These are phyloP conservation scores for Periconia sp. DNA, from an alignment of 2,329 filamentous ascomycete genomes.

Conservation along the genomic window DNA sequence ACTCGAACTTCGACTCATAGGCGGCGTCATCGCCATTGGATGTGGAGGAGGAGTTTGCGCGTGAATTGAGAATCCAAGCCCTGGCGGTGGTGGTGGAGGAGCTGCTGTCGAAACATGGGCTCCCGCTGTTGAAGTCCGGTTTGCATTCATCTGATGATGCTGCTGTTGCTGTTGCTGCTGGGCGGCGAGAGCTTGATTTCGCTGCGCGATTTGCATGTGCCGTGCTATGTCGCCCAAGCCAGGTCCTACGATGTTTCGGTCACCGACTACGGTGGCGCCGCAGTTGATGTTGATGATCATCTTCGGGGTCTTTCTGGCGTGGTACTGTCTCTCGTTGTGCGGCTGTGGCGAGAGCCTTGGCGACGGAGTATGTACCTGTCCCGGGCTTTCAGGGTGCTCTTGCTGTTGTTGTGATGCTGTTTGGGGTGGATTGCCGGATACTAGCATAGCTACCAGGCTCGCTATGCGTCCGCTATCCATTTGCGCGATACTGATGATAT, in stretches of 20 bases:
- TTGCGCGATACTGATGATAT: slow-evolving; percentile 36
- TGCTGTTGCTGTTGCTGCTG: slow-evolving; percentile 13
- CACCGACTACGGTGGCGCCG: slow-evolving; percentile 37
- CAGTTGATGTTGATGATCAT: slow-evolving; percentile 39
- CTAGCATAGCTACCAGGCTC: slow-evolving; percentile 23
- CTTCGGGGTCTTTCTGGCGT: slow-evolving; percentile 9
- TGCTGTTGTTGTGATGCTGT: slow-evolving; percentile 1
- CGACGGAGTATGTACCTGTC: slow-evolving; percentile 2
- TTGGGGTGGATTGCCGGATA: slow-evolving; percentile 14
- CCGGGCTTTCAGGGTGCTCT: slow-evolving; percentile 2
- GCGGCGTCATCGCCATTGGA: slow-evolving; percentile 21
- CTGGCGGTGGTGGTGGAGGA: not conserved
- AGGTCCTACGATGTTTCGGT: slow-evolving; percentile 39
- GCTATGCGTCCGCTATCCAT: slow-evolving; percentile 34
- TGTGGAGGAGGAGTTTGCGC: slow-evolving; percentile 8
- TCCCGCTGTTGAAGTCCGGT: slow-evolving; percentile 4
- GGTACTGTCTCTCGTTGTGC: not conserved
- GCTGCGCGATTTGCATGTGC: slow-evolving; percentile 34
- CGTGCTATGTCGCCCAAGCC: slow-evolving; percentile 36
- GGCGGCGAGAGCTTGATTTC: slow-evolving; percentile 18
- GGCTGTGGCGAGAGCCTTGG: not conserved
- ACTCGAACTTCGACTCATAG: slow-evolving; percentile 33
- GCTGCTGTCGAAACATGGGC: slow-evolving; percentile 10
- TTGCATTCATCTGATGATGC: slow-evolving; percentile 4
- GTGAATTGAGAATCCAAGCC: not conserved